Evolutionary conservation across 2,329 filamentous ascomycete species (phyloP), one percentile per base, ranked within the genome.

Genomic region (Fusarium nanum): DNA sequence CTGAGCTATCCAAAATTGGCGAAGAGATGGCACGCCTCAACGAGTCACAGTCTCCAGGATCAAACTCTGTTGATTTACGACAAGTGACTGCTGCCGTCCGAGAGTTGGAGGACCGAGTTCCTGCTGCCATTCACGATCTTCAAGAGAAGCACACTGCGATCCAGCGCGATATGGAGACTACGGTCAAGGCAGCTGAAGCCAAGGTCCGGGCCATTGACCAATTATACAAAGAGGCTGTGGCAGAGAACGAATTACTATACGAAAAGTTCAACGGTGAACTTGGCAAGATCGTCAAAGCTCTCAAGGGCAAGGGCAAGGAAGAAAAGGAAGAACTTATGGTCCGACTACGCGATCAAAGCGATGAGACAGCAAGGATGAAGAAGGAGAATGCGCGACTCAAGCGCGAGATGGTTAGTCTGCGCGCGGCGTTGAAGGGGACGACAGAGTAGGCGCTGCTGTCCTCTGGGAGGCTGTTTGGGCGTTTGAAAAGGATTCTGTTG

Each of bases 201-300:
- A 94, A 96, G 74, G 90, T 91, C 63, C 92, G 90, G 73, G 91
- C 92, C 42, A 88, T 98, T 56, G 94, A 98, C 77, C 92, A 97
- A 80, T 83, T 97, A 54, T 97, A 97, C 82, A 92, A 93, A 70
- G 93, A 97, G 76, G 88, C 91, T 18, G 93, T 90, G 73, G 92
- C 93, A 0, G 95, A 98, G 83, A 98, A 98, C 74, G 94, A 98
- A 81, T 88, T 95, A 30, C 84, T 98, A 58, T 98, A 98, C 79
- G 92, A 95, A 71, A 91, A 91, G 65, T 97, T 98, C 83, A 97
- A 98, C 75, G 88, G 89, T n/a, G 95, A 98, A 81, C 83, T 98
- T 49, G 91, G 89, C 73, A 93, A 92, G 82, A 92, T 98, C 64
- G 85, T 94, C 45, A 91, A 89, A 78, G 92, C 91, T 42, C 85